phyloP scores from a whole-genome alignment of 176 grass and related monocot genomes.

The Oryza australiensis region DNA sequence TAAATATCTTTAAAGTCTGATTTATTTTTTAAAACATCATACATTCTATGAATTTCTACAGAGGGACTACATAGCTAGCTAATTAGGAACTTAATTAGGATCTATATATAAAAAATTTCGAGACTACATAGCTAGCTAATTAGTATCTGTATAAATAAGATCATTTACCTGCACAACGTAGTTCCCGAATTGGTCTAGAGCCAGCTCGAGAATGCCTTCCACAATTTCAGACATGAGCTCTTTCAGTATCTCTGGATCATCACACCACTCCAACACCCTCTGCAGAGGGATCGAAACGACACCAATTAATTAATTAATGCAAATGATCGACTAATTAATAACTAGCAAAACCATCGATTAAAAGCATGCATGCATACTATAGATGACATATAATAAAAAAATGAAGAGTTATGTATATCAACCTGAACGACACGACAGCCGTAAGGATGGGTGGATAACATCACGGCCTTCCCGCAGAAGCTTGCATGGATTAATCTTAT shows the following conservation, averaged over 20 bases:
- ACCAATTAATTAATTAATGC: too few relatives aligned
- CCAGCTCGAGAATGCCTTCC: slow-evolving; percentile 23
- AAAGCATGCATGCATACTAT: not conserved
- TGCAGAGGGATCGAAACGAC: not conserved
- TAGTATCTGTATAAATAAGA: too few relatives aligned
- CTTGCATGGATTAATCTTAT: slow-evolving; percentile 40
- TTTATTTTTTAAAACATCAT: too few relatives aligned
- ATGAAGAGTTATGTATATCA: not conserved
- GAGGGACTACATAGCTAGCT: too few relatives aligned
- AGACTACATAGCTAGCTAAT: too few relatives aligned
- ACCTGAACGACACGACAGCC: slow-evolving; percentile 66
- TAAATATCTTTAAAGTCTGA: too few relatives aligned
- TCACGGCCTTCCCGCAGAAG: slow-evolving; percentile 32
- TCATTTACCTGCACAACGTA: slow-evolving; percentile 53
- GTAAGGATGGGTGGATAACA: slow-evolving; percentile 43
- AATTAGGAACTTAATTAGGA: too few relatives aligned
- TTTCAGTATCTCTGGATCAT: slow-evolving; percentile 29
- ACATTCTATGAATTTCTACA: too few relatives aligned
- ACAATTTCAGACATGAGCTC: slow-evolving; percentile 39
- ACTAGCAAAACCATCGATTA: not conserved
- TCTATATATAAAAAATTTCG: too few relatives aligned
- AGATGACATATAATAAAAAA: not conserved
- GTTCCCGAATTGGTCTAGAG: slow-evolving; percentile 49
- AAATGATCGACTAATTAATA: too few relatives aligned
- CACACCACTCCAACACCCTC: slow-evolving; percentile 46